Evolutionary conservation across 371 early-diverging fungal species (phyloP).

Genomic region (Umbelopsis sp.): DNA sequence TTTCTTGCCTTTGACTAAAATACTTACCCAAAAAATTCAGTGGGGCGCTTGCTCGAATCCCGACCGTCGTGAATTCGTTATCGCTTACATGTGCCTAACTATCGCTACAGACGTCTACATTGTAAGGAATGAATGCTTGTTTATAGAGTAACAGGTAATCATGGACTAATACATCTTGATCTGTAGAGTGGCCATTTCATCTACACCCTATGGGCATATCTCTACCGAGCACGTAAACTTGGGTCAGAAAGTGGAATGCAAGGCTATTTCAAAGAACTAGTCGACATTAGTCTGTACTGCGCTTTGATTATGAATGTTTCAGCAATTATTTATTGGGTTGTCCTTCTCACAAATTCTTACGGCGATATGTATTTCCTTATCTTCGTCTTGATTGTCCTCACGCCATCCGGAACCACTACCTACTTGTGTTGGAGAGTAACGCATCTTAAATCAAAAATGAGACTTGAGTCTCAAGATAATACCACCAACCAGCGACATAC

Average conservation of each 20-base stretch:
- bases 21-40: background rate
- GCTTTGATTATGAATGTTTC: constrained; percentile 16
- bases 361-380: constrained; percentile 19
- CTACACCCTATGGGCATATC: constrained; percentile 9
- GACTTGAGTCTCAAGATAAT: background rate
- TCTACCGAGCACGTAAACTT: constrained; percentile 17
- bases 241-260: constrained; percentile 19
- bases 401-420: constrained; percentile 18
- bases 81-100: constrained; percentile 18
- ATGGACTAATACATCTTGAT: background rate
- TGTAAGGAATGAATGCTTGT: background rate
- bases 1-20: background rate
- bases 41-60: constrained; percentile 20
- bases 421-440: constrained; percentile 16
- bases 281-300: constrained; percentile 14
- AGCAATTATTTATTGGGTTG: constrained; percentile 17
- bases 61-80: constrained; percentile 11
- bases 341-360: constrained; percentile 14
- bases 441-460: constrained; percentile 10
- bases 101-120: constrained; percentile 19
- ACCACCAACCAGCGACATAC: constrained; percentile 7
- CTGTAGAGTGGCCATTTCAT: constrained; percentile 16
- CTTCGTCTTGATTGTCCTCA: constrained; percentile 17
- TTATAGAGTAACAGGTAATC: too few relatives aligned
- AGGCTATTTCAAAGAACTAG: constrained; percentile 19